Evolutionary conservation across 805 yeast species (phyloP).

Genomic region (Saccharomyces jurei): DNA sequence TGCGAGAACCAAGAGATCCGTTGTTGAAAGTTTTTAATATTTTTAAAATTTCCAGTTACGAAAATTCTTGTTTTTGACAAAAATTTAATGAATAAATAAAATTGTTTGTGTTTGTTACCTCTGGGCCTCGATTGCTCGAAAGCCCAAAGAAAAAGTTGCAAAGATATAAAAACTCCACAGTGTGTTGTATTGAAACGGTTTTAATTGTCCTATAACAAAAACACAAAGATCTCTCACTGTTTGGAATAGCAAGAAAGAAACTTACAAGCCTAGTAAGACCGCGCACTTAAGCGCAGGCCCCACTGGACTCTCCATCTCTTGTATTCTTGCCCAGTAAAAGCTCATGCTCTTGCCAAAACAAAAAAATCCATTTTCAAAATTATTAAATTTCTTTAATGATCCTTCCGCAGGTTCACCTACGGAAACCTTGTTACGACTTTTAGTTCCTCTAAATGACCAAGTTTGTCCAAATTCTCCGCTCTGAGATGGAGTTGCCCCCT

Average conservation of each 20-base stretch:
- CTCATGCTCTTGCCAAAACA: background rate
- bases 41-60: constrained; percentile 10
- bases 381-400: constrained; percentile 30
- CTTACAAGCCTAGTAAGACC: constrained; percentile 8
- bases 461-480: constrained; percentile 35
- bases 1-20: constrained; percentile 40
- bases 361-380: background rate
- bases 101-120: constrained; percentile 7
- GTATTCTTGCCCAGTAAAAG: background rate
- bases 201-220: constrained; percentile 4
- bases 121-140: constrained; percentile 3
- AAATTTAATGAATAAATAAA: constrained; percentile 4
- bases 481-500: constrained; percentile 34
- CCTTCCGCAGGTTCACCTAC: constrained; percentile 36
- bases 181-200: constrained; percentile 18
- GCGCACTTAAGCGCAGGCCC: constrained; percentile 29
- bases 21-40: constrained; percentile 34
- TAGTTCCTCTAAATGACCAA: constrained; percentile 40
- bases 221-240: background rate
- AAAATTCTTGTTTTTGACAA: background rate
- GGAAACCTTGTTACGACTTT: constrained; percentile 39
- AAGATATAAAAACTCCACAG: constrained; percentile 7
- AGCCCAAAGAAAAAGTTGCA: constrained; percentile 9
- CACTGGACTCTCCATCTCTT: background rate
- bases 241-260: background rate